A percentile compares a stretch with the other conserved stretches of the same genome.
Conservation (phyloP, 2,329 filamentous ascomycete species). For the Fusarium protoensiforme region DNA sequence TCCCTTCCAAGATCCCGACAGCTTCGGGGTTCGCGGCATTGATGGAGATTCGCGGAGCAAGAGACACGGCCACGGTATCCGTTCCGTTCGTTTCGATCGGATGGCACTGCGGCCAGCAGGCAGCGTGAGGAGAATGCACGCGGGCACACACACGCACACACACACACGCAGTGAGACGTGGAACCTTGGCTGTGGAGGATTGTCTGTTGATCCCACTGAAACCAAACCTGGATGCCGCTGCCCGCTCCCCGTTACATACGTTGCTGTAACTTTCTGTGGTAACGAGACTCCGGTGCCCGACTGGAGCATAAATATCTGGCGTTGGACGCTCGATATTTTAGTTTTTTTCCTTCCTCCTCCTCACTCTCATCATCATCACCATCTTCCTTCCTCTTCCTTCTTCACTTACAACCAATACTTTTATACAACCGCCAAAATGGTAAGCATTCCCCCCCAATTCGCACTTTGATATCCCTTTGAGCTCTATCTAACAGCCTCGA, state of each 20-base stretch:
- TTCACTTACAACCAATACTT: slow-evolving; percentile 24
- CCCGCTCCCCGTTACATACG: slow-evolving; percentile 4
- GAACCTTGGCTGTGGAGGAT: slow-evolving; percentile 32
- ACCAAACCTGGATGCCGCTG: slow-evolving; percentile 7
- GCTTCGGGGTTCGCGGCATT: slow-evolving; percentile 43
- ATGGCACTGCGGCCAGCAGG: not conserved
- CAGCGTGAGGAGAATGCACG: not conserved
- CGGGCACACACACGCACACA: not conserved
- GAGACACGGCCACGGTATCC: slow-evolving; percentile 27
- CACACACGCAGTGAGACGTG: slow-evolving; percentile 30
- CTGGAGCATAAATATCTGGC: slow-evolving; percentile 43
- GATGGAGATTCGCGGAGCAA: slow-evolving; percentile 40
- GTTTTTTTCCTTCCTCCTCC: slow-evolving; percentile 13
- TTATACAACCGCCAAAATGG: slow-evolving; percentile 43
- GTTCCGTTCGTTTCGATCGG: slow-evolving; percentile 25
- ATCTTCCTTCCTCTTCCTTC: slow-evolving; percentile 26
- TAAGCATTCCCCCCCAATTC: slow-evolving; percentile 25
- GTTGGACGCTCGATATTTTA: slow-evolving; percentile 27
- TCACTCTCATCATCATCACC: slow-evolving; percentile 35
- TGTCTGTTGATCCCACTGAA: slow-evolving; percentile 16
- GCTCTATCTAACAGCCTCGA: slow-evolving; percentile 39
- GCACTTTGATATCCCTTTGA: slow-evolving; percentile 3
- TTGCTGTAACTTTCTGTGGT: slow-evolving; percentile 9
- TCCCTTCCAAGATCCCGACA: slow-evolving; percentile 37
- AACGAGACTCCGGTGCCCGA: slow-evolving; percentile 24